Base-by-base conservation (phyloP, 2,329 filamentous ascomycete genomes). In the Exserohilum rostratum region DNA sequence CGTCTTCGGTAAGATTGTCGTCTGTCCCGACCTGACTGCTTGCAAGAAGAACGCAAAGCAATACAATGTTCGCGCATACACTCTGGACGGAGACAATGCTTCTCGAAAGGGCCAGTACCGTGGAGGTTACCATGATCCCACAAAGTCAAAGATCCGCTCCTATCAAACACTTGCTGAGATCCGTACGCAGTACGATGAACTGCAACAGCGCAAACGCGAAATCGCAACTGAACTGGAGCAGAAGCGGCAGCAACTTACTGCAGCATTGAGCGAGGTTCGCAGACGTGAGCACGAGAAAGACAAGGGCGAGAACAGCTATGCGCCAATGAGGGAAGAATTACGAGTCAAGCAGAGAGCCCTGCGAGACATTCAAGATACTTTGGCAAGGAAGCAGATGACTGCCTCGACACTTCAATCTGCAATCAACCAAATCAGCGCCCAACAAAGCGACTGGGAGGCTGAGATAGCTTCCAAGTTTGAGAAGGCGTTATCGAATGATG, bases 91-190 rank as follows among this genome's bases (percentile, higher is more conserved):
- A 74, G 93, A 98, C 75, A 91, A 91, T 29, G 93, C 92, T 1
- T 96, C 97, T 77, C 96, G 96, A 78, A 90, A 93, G 65, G 95
- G 95, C 76, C 93, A 93, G 12, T 86, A 99, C 80, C 97, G 92
- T 44, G 95, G 95, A 80, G 95, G 95, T 66, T 99, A 89, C 71
- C 89, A 96, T 59, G 95, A 99, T 70, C 86, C 90, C 10, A 85
- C 90, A 30, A 89, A 88, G 63, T 98, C 93, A 1, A 88, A 93
- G 18, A 82, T 98, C n/a, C 89, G 93, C 66, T 91, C 90, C 25
- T 89, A 96, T 27, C 88, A 88, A 55, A 83, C 86, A 5, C 85
- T 93, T 29, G 86, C 87, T 50, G 88, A 86, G 66, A 91, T 89
- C 81, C 86, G 92, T 31, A 83, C 87, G 46, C 87, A 91, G 68